phyloP scores from a whole-genome alignment of 2,329 filamentous ascomycete species.

The Diaporthe batatas region DNA sequence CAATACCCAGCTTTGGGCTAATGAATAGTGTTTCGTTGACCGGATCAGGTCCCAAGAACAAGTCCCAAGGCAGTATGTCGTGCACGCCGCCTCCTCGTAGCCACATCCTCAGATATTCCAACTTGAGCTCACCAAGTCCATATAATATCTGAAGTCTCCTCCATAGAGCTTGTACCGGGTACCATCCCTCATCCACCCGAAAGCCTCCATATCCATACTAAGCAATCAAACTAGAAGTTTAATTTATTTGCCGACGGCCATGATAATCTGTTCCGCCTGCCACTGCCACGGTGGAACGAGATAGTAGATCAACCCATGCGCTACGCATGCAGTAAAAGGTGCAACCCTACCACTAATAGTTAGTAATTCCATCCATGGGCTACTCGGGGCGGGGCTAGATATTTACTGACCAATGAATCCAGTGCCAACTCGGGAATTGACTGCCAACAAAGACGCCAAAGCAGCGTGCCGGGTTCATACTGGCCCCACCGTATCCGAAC shows the following conservation, averaged over 20 bases:
- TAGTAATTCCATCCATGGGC: not conserved
- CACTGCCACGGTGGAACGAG: not conserved
- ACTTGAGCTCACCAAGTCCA: too few relatives aligned
- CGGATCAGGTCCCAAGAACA: too few relatives aligned
- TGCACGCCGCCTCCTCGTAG: too few relatives aligned
- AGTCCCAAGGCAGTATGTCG: too few relatives aligned
- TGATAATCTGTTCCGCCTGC: not conserved
- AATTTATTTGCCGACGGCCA: not conserved
- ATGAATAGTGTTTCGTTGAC: too few relatives aligned
- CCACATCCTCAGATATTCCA: too few relatives aligned
- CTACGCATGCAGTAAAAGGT: not conserved
- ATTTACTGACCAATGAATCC: constrained; percentile 2
- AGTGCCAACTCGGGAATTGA: not conserved
- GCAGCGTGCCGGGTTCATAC: constrained; percentile 3
- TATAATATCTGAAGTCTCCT: too few relatives aligned
- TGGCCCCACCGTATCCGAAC: not conserved
- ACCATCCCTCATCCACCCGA: too few relatives aligned
- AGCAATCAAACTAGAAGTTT: not conserved
- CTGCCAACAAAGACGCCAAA: constrained; percentile 4
- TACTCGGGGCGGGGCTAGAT: not conserved
- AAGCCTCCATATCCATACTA: too few relatives aligned
- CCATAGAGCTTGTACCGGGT: too few relatives aligned
- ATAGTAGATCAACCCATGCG: not conserved
- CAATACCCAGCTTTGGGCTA: too few relatives aligned
- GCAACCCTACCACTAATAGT: not conserved